These are phyloP conservation scores for Nepenthes mirabilis DNA, from an alignment of 148 eudicot genomes.

Conservation along the genomic window DNA sequence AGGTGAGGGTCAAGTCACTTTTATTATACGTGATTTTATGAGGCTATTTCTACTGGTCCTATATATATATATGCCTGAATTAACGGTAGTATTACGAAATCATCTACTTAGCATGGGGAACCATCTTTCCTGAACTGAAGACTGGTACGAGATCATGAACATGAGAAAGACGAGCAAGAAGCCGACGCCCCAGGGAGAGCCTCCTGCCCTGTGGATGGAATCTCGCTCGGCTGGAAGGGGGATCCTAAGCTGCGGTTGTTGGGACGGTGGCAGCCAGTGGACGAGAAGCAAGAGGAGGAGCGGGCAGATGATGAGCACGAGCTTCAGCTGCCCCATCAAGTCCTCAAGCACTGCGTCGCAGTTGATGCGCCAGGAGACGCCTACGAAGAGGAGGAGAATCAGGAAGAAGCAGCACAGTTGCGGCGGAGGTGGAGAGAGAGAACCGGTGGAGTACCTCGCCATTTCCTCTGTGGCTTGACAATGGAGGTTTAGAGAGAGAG, in stretches of 20 bases:
- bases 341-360: constrained; percentile 32
- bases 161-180: constrained; percentile 43
- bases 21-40: too few species aligned
- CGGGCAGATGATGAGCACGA: constrained; percentile 36
- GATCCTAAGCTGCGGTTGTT: constrained; percentile 10
- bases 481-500: too few species aligned
- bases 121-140: constrained; percentile 41
- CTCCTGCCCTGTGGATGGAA: constrained; percentile 31
- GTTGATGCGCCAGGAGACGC: constrained; percentile 50
- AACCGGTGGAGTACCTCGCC: background rate
- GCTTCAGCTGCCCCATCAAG: constrained; percentile 35
- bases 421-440: constrained; percentile 19
- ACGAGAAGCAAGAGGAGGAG: constrained; percentile 30
- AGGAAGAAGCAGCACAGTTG: constrained; percentile 48
- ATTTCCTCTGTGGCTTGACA: too few species aligned
- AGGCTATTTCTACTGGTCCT: too few species aligned
- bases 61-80: background rate
- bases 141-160: constrained; percentile 50
- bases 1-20: too few species aligned
- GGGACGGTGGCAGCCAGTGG: constrained; percentile 26
- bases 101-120: constrained; percentile 31
- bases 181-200: constrained; percentile 59
- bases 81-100: background rate
- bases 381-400: constrained; percentile 31
- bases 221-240: constrained; percentile 37